These are phyloP conservation scores for Termitomyces sp. DNA, from an alignment of 768 basidiomycete genomes.

Conservation along the genomic window DNA sequence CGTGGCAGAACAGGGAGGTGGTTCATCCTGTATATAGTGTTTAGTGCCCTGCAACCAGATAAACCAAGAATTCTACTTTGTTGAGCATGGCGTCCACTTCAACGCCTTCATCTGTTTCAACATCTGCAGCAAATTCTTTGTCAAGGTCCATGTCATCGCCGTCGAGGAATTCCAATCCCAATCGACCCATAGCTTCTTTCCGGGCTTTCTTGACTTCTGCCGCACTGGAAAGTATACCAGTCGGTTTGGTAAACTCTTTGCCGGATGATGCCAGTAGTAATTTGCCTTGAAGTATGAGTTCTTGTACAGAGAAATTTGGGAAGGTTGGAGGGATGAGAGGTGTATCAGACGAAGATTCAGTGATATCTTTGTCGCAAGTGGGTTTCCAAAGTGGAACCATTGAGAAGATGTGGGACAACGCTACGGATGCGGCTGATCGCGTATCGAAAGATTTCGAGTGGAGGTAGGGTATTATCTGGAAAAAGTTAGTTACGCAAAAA, in stretches of 20 bases:
- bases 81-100: conserved; percentile 27
- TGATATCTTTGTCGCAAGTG: conserved; percentile 27
- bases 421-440: conserved; percentile 81
- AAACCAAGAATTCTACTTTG: conserved; percentile 32
- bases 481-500: conserved; percentile 5
- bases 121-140: conserved; percentile 67
- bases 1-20: conserved; percentile 37
- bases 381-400: conserved; percentile 79
- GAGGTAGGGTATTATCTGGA: conserved; percentile 83
- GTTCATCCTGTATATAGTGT: conserved; percentile 29
- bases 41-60: conserved; percentile 30
- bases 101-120: conserved; percentile 32
- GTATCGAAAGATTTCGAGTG: conserved; percentile 93
- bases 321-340: conserved; percentile 47
- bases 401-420: conserved; percentile 82
- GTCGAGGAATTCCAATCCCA: conserved; percentile 85
- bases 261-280: conserved; percentile 89
- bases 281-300: conserved; percentile 69
- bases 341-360: conserved; percentile 17
- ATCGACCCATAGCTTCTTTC: conserved; percentile 81
- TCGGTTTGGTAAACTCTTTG: conserved; percentile 79
- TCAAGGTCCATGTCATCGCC: conserved; percentile 83
- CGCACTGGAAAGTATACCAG: conserved; percentile 64
- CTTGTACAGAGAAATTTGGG: conserved; percentile 69
- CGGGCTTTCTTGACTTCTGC: conserved; percentile 84